Evolutionary conservation across 2,329 filamentous ascomycete genomes (phyloP), one percentile per base, ranked within the genome.

Genomic region (Sclerotiophoma versabilis): DNA sequence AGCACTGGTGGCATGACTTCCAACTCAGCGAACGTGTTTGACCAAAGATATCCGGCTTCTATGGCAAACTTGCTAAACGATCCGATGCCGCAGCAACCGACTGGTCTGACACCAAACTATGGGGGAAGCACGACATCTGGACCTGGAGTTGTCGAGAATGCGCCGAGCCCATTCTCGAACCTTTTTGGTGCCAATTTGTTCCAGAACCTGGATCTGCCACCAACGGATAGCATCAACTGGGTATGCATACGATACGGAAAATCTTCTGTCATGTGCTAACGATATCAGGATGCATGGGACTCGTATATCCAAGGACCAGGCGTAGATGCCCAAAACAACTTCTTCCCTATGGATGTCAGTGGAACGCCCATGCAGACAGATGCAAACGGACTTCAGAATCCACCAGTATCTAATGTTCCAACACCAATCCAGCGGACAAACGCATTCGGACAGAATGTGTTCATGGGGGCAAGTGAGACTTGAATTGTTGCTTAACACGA

Each of bases 301-400:
- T 84, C 81, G 6, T 89, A 88, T 63, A 84, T 89, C 41, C 86
- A 89, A 69, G 85, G 83, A 46, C 79, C 83, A 5, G 79, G 64
- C 30, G 69, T 78, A 52, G 77, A 80, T 42, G 64, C 74, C 2
- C 66, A 66, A 10, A 73, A 71, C 51, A 71, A 71, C 17, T 77
- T 79, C 66, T 80, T 79, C 65, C 77, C 78, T 0, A 77, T 78
- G 75, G 77, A 78, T 61, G 19, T 73, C 17, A 62, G 65, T 32
- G 62, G 59, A 34, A 74, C 70, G 60, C 72, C 58, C 12, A 68
- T 69, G 66, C 72, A 73, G 54, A 66, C 65, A 19, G 72, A 73
- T 22, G 32, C 54, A 12, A 60, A 41, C 23, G 59, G 36, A 5
- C n/a, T 67, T 4, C 46, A 69, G 53, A 50, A 58, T 32, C 57